These are phyloP conservation scores for Linaria vulgaris DNA, from an alignment of 257 asterid genomes.

Conservation along the genomic window DNA sequence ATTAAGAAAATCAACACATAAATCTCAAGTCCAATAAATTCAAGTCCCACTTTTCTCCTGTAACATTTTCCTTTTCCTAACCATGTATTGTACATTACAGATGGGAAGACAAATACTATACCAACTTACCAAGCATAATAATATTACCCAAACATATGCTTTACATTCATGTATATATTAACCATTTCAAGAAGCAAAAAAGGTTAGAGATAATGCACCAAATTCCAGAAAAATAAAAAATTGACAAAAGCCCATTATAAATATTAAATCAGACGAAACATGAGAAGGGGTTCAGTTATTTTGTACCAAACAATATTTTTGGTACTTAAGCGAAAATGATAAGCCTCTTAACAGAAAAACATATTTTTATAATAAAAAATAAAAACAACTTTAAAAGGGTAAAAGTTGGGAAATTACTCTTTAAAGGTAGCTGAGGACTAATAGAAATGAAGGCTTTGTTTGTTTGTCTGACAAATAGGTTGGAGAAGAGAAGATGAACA, in stretches of 20 bases:
- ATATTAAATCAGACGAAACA: too few relatives aligned
- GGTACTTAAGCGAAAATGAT: background rate
- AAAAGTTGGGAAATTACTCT: constrained; percentile 11
- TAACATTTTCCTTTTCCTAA: constrained; percentile 28
- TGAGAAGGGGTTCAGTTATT: background rate
- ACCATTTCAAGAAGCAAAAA: constrained; percentile 5
- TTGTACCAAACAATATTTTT: background rate
- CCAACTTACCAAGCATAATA: background rate
- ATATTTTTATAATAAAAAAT: background rate
- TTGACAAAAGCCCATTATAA: background rate
- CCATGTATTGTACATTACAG: background rate
- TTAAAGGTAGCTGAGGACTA: constrained; percentile 3
- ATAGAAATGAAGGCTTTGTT: background rate
- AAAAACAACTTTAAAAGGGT: constrained; percentile 7
- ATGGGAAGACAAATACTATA: background rate
- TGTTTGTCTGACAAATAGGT: constrained; percentile 11
- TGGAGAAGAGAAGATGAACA: constrained; percentile 27
- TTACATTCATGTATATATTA: background rate
- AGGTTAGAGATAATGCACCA: background rate
- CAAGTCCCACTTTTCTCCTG: constrained; percentile 41
- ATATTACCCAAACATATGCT: background rate
- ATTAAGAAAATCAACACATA: background rate
- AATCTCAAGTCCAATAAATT: constrained; percentile 24
- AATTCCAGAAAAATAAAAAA: background rate
- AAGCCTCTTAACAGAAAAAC: background rate